Conservation (phyloP, 1,284 basidiomycete species). For the Phellinidium pouzarii region DNA sequence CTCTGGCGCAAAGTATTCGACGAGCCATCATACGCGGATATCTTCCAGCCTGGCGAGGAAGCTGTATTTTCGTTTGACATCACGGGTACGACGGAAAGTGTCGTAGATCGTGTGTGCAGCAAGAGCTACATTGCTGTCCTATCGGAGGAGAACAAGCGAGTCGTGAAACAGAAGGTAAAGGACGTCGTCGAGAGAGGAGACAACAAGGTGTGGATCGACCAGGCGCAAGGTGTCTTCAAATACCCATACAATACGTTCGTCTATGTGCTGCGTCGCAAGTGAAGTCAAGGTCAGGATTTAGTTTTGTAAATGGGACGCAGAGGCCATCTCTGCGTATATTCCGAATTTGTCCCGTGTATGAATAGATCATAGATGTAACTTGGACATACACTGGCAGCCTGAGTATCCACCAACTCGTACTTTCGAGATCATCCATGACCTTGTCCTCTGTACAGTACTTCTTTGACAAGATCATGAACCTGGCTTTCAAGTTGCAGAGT, state of each 20-base stretch:
- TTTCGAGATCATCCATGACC: background rate
- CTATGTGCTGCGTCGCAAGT: constrained; percentile 36
- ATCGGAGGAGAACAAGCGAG: constrained; percentile 43
- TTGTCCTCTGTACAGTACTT: background rate
- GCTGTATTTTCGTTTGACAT: constrained; percentile 36
- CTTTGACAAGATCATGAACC: background rate
- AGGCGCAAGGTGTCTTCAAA: constrained; percentile 41
- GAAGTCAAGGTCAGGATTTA: background rate
- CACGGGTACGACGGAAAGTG: constrained; percentile 41
- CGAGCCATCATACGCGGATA: constrained; percentile 43
- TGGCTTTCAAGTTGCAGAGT: background rate
- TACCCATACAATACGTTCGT: constrained; percentile 50
- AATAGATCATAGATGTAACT: too few relatives aligned
- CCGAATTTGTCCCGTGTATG: too few relatives aligned
- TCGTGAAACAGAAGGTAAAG: constrained; percentile 41
- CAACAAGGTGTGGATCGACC: constrained; percentile 40
- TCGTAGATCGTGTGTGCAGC: constrained; percentile 55
- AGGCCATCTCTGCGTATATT: background rate
- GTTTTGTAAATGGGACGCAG: background rate
- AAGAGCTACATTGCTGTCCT: constrained; percentile 70
- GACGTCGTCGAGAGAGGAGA: constrained; percentile 43
- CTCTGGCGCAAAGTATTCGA: constrained; percentile 63
- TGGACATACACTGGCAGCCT: too few relatives aligned
- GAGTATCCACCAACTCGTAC: background rate
- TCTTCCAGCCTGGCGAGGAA: constrained; percentile 51